Evolutionary conservation across 371 early-diverging fungal species (phyloP).

Genomic region (Mycotypha africana): DNA sequence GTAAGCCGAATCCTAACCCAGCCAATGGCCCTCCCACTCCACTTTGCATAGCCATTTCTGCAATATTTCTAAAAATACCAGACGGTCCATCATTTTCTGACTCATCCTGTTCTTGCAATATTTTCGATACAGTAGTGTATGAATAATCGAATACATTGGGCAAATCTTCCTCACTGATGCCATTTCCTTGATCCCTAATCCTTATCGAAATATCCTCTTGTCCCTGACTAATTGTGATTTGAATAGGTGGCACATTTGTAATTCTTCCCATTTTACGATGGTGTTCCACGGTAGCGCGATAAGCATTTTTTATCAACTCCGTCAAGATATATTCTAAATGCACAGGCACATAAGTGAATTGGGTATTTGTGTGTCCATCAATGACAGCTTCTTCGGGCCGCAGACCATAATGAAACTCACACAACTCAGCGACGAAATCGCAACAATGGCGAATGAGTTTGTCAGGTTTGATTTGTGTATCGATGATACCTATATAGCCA

Average conservation of each 20-base stretch:
- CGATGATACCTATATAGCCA: conserved; percentile 81
- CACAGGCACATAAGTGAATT: conserved; percentile 87
- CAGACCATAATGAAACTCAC: conserved; percentile 88
- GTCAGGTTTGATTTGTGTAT: conserved; percentile 71
- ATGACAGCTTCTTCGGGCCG: conserved; percentile 48
- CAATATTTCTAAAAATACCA: conserved; percentile 57
- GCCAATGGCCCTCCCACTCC: conserved; percentile 86
- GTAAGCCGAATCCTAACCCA: conserved; percentile 76
- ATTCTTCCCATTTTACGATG: conserved; percentile 39
- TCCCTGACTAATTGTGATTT: conserved; percentile 80
- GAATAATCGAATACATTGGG: conserved; percentile 89
- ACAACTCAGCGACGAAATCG: conserved; percentile 78
- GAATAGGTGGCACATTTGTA: conserved; percentile 62
- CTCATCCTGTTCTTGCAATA: conserved; percentile 38
- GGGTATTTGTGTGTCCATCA: conserved; percentile 73
- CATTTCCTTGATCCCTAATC: conserved; percentile 93
- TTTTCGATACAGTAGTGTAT: conserved; percentile 81
- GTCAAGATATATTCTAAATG: conserved; percentile 94
- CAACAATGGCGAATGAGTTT: conserved; percentile 61
- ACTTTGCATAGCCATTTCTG: conserved; percentile 70
- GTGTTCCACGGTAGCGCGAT: conserved; percentile 87
- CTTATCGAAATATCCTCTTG: conserved; percentile 79
- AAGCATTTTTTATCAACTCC: conserved; percentile 90
- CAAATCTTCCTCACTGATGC: conserved; percentile 74
- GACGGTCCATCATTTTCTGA: conserved; percentile 32